phyloP scores from a whole-genome alignment of 257 asterid genomes.

The Schizonepeta tenuifolia region DNA sequence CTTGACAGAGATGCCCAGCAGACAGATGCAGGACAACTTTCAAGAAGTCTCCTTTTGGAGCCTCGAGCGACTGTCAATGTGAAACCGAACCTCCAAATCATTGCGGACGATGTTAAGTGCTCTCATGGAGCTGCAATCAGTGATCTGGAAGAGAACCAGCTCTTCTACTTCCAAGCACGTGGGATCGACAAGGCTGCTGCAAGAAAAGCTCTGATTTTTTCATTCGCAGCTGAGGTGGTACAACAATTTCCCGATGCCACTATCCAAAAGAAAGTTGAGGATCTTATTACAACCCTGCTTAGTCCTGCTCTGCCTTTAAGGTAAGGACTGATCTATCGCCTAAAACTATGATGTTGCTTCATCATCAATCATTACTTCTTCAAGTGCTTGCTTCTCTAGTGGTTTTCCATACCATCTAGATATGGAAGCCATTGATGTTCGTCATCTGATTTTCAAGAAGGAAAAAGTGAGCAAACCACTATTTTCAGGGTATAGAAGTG shows the following conservation, averaged over 20 bases:
- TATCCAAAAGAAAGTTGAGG: constrained; percentile 59
- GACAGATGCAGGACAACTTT: constrained; percentile 96
- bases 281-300: constrained; percentile 55
- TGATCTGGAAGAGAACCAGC: constrained; percentile 80
- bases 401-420: background rate
- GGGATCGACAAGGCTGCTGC: constrained; percentile 75
- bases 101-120: constrained; percentile 91
- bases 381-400: background rate
- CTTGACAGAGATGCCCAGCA: constrained; percentile 81
- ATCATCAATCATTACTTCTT: background rate
- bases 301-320: constrained; percentile 48
- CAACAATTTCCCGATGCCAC: constrained; percentile 54
- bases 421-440: background rate
- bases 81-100: constrained; percentile 92
- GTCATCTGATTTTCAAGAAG: background rate
- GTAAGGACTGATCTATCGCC: constrained; percentile 28
- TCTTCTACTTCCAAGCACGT: constrained; percentile 88
- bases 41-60: constrained; percentile 82
- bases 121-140: constrained; percentile 98
- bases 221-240: constrained; percentile 91
- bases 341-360: background rate
- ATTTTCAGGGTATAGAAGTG: constrained; percentile 31
- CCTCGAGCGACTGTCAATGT: constrained; percentile 91
- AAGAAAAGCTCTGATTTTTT: constrained; percentile 75
- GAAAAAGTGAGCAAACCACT: background rate